phyloP scores from a whole-genome alignment of 129 eudicot genomes.

The Arctium minus region DNA sequence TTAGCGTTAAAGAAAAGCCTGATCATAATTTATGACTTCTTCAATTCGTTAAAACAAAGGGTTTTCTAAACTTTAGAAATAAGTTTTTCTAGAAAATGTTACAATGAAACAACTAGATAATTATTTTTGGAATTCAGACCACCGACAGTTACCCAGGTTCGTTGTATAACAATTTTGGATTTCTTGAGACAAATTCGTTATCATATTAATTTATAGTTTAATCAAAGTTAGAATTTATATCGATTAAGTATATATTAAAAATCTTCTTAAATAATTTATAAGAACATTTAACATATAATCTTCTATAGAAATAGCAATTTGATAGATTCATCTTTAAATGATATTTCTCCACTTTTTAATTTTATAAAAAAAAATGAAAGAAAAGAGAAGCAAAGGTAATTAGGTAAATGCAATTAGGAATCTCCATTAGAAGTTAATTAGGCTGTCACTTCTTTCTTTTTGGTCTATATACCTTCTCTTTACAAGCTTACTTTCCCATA shows the following conservation, averaged over 20 bases:
- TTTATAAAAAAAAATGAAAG: neutral
- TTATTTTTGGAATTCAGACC: neutral
- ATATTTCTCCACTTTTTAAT: neutral
- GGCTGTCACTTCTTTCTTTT: neutral
- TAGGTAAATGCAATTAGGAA: neutral
- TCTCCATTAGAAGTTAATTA: slow-evolving; percentile 2
- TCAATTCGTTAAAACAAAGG: neutral
- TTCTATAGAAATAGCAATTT: neutral
- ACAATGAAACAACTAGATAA: neutral
- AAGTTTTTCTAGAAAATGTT: too few species aligned
- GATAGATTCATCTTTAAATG: neutral
- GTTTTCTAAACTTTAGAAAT: too few species aligned
- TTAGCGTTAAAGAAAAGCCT: too few species aligned
- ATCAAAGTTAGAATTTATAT: neutral
- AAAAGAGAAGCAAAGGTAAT: neutral
- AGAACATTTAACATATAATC: too few species aligned
- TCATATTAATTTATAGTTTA: too few species aligned
- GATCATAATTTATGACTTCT: too few species aligned
- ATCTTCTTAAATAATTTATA: too few species aligned
- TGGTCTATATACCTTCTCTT: neutral
- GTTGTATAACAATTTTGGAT: too few species aligned
- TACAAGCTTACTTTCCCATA: too few species aligned
- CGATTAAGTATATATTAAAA: too few species aligned
- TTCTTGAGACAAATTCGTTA: too few species aligned
- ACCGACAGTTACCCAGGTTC: too few species aligned